Evolutionary conservation across 73 alveolate species (phyloP).

Genomic region (Tetrahymena thermophila): DNA sequence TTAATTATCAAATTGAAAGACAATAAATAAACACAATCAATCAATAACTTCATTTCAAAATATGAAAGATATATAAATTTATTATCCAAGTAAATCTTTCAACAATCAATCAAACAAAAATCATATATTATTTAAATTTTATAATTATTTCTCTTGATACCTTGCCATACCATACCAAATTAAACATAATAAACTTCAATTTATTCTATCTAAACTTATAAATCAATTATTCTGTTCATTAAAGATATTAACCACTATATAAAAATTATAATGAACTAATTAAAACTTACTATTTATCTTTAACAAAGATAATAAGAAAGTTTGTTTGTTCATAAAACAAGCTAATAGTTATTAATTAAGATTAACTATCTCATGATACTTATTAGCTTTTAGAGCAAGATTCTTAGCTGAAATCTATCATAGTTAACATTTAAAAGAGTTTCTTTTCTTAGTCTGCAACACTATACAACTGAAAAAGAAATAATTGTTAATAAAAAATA

Average conservation of each 20-base stretch:
- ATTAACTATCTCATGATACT: neutral
- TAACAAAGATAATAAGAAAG: neutral
- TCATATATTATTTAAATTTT: too few relatives aligned
- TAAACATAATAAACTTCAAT: neutral
- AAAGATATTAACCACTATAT: neutral
- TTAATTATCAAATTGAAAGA: neutral
- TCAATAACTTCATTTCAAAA: neutral
- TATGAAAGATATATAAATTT: too few relatives aligned
- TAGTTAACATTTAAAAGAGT: too few relatives aligned
- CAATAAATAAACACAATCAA: too few relatives aligned
- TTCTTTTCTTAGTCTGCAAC: too few relatives aligned
- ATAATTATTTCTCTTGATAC: neutral
- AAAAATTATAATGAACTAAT: too few relatives aligned
- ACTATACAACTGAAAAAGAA: too few relatives aligned
- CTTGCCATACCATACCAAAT: too few relatives aligned
- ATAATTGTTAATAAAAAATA: too few relatives aligned
- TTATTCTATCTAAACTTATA: neutral
- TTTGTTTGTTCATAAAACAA: too few relatives aligned
- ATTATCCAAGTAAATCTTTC: neutral
- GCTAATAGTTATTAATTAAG: neutral
- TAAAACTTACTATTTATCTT: neutral
- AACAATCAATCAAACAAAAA: neutral
- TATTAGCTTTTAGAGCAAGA: too few relatives aligned
- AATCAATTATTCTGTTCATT: neutral
- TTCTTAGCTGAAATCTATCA: too few relatives aligned